Percentiles rank a stretch among this genome's conserved stretches.
Evolutionary conservation across 1,284 basidiomycete genomes (phyloP).

Genomic region (Pyrrhoderma noxium): DNA sequence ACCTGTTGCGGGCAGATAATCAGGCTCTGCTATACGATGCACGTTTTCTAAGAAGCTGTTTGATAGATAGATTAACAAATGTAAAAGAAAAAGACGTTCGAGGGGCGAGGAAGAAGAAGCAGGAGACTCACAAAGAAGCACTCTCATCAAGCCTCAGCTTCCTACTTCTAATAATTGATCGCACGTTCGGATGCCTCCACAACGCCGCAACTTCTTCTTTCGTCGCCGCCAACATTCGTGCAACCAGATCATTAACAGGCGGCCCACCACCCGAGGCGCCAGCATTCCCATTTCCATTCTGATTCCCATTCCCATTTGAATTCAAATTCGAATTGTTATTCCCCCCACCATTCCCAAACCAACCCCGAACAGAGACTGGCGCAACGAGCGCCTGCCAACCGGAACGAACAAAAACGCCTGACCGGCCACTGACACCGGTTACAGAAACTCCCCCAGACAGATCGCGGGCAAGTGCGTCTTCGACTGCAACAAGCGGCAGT

Average conservation of each 20-base stretch:
- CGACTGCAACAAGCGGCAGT: slow-evolving; percentile 56
- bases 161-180: slow-evolving; percentile 44
- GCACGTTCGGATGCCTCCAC: slow-evolving; percentile 63
- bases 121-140: slow-evolving; percentile 56
- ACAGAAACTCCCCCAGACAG: slow-evolving; percentile 57
- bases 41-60: slow-evolving; percentile 68
- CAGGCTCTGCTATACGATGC: slow-evolving; percentile 54
- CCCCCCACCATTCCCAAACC: slow-evolving; percentile 3
- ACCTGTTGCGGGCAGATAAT: slow-evolving; percentile 67
- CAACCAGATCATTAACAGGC: slow-evolving; percentile 43
- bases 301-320: slow-evolving; percentile 8
- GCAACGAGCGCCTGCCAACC: slow-evolving; percentile 23
- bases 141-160: slow-evolving; percentile 67
- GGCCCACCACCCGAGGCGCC: slow-evolving; percentile 23
- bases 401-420: slow-evolving; percentile 40
- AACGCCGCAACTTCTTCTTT: slow-evolving; percentile 49
- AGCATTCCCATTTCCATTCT: too few species aligned
- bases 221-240: slow-evolving; percentile 42
- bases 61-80: slow-evolving; percentile 9
- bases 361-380: slow-evolving; percentile 9
- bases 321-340: slow-evolving; percentile 8
- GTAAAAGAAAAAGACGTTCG: slow-evolving; percentile 8
- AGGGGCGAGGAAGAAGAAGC: not conserved
- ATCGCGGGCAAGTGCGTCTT: slow-evolving; percentile 59
- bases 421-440: slow-evolving; percentile 38